These are phyloP conservation scores for Picea sitchensis DNA, from an alignment of 75 land plant genomes.

Conservation along the genomic window DNA sequence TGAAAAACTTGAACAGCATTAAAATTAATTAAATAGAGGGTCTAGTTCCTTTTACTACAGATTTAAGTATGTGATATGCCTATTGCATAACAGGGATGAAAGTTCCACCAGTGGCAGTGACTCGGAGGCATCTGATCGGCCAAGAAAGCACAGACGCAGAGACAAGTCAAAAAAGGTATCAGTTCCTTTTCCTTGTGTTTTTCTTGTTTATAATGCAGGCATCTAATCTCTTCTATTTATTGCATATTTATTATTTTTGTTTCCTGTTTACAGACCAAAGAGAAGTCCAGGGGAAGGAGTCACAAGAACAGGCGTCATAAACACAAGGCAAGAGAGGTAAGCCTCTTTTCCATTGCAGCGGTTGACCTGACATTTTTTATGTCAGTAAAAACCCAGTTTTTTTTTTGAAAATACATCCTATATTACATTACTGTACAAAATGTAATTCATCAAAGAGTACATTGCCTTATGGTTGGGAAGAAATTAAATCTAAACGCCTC, in stretches of 20 bases:
- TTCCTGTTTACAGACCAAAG: constrained; percentile 36
- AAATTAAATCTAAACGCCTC: neutral
- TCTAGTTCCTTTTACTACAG: neutral
- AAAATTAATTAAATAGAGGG: neutral
- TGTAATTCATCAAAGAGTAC: too few relatives aligned
- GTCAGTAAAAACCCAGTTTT: neutral
- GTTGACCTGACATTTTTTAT: neutral
- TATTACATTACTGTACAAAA: too few relatives aligned
- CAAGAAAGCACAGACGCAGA: constrained; percentile 33
- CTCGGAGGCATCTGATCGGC: constrained; percentile 24
- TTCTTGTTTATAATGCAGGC: neutral
- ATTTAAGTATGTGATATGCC: neutral
- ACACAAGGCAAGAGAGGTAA: constrained; percentile 82
- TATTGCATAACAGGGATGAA: constrained; percentile 3
- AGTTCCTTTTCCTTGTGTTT: neutral
- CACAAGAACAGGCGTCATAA: constrained; percentile 54
- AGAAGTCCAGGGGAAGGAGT: constrained; percentile 43
- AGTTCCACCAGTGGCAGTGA: constrained; percentile 30
- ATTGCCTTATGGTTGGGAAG: neutral
- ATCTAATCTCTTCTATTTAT: neutral
- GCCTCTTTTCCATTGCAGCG: constrained; percentile 9
- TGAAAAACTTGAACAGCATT: neutral
- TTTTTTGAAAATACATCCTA: too few relatives aligned
- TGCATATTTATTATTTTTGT: neutral
- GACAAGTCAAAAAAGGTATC: constrained; percentile 46